Conservation (phyloP, 2,329 filamentous ascomycete genomes). For the Diplodia seriata region DNA sequence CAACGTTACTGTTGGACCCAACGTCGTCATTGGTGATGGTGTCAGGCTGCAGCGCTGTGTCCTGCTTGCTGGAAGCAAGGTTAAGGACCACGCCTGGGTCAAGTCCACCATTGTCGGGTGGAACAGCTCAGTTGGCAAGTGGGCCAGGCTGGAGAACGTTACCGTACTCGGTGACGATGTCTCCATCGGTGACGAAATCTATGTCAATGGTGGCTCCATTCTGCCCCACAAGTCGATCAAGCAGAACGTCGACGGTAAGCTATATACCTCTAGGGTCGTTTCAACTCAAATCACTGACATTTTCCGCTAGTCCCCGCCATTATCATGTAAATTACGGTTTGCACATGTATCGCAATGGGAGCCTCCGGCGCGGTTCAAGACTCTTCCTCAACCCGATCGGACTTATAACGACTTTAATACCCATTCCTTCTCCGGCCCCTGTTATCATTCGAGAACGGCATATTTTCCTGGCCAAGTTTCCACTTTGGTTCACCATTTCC, state of each 20-base stretch:
- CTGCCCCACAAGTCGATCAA: slow-evolving; percentile 99
- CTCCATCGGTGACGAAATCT: slow-evolving; percentile 96
- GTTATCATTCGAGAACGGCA: slow-evolving; percentile 3
- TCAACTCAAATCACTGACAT: slow-evolving; percentile 35
- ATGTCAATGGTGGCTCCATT: slow-evolving; percentile 95
- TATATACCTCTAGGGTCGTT: neutral
- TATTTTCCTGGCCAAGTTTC: slow-evolving; percentile 10
- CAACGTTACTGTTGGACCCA: slow-evolving; percentile 94
- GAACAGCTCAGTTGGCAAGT: slow-evolving; percentile 95
- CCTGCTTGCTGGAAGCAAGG: slow-evolving; percentile 84
- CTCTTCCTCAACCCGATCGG: slow-evolving; percentile 9
- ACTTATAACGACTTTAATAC: slow-evolving; percentile 31
- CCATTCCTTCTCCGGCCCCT: slow-evolving; percentile 9
- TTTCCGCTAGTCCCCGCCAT: slow-evolving; percentile 50
- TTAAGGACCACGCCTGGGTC: slow-evolving; percentile 99
- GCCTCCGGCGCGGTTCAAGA: slow-evolving; percentile 12
- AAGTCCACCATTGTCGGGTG: slow-evolving; percentile 98
- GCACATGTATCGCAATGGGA: neutral
- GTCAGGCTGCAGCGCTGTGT: slow-evolving; percentile 94
- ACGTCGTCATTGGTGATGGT: slow-evolving; percentile 90
- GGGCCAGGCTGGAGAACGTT: slow-evolving; percentile 96
- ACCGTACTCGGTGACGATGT: slow-evolving; percentile 98
- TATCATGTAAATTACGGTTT: slow-evolving; percentile 51
- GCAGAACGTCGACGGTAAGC: slow-evolving; percentile 79
- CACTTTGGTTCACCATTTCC: neutral